Percentiles rank a stretch among this genome's conserved stretches.
These are phyloP conservation scores for Capillidium rhysosporum DNA, from an alignment of 371 early-diverging fungal genomes.

Conservation along the genomic window DNA sequence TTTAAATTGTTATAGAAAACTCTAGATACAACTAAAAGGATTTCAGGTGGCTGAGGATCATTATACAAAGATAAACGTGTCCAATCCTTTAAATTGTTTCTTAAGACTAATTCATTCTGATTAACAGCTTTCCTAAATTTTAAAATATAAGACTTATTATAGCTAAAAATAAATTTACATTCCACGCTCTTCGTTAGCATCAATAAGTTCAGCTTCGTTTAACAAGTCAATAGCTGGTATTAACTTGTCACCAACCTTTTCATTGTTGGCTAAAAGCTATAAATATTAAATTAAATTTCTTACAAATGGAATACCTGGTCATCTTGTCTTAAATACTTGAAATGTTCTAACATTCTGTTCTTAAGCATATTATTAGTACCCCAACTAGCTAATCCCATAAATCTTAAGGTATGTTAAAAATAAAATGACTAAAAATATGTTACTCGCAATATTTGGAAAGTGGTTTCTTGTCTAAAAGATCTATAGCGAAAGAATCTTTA, in stretches of 20 bases:
- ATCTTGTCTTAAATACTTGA: slow-evolving; percentile 26
- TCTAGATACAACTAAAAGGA: neutral
- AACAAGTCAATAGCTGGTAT: slow-evolving; percentile 15
- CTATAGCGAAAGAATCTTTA: neutral
- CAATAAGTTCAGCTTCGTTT: slow-evolving; percentile 18
- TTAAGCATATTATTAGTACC: slow-evolving; percentile 29
- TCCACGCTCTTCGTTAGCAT: slow-evolving; percentile 38
- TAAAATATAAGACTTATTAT: neutral
- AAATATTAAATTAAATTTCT: neutral
- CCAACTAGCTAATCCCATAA: slow-evolving; percentile 29
- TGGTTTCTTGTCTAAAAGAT: neutral
- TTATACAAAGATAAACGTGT: neutral
- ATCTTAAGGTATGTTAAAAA: slow-evolving; percentile 13
- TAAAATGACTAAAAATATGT: neutral
- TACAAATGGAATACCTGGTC: slow-evolving; percentile 18
- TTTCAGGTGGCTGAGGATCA: neutral
- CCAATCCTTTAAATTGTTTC: neutral
- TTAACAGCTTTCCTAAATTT: neutral
- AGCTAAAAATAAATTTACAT: slow-evolving; percentile 18
- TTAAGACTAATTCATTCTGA: neutral
- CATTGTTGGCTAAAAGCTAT: slow-evolving; percentile 23
- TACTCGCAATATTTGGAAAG: slow-evolving; percentile 2
- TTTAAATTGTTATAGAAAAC: neutral
- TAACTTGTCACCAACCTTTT: slow-evolving; percentile 3
- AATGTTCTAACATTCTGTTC: slow-evolving; percentile 23